Conservation (phyloP, 1,284 basidiomycete species). For the Heterobasidion irregulare region DNA sequence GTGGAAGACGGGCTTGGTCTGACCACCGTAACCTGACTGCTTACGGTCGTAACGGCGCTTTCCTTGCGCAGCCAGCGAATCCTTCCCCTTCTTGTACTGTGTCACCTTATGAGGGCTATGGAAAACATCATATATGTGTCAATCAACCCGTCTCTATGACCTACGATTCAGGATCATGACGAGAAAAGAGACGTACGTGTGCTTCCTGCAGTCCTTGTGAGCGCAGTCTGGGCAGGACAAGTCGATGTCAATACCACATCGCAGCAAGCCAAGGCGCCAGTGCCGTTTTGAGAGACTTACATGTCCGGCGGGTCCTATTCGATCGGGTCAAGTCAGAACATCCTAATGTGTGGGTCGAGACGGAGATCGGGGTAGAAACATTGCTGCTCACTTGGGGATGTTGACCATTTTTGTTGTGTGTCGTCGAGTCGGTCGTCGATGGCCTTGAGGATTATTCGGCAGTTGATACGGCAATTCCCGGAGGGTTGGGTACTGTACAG, state of each 20-base stretch:
- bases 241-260: background rate
- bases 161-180: background rate
- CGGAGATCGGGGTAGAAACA: slow-evolving; percentile 1
- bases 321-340: background rate
- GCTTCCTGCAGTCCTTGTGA: slow-evolving; percentile 97
- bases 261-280: background rate
- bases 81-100: slow-evolving; percentile 99
- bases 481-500: slow-evolving; percentile 7
- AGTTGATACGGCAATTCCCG: slow-evolving; percentile 8
- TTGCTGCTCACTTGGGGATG: slow-evolving; percentile 71
- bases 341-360: too few species aligned
- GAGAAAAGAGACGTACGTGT: slow-evolving; percentile 64
- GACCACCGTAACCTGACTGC: slow-evolving; percentile 99
- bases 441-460: background rate
- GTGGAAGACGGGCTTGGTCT: slow-evolving; percentile 99
- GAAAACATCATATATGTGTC: background rate
- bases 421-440: background rate
- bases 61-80: slow-evolving; percentile 93
- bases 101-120: slow-evolving; percentile 90
- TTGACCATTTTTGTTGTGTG: slow-evolving; percentile 69
- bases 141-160: background rate
- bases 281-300: slow-evolving; percentile 37
- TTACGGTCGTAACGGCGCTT: slow-evolving; percentile 99
- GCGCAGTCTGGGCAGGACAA: slow-evolving; percentile 74
- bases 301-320: slow-evolving; percentile 74